phyloP scores from a whole-genome alignment of 495 filamentous ascomycete genomes.

The Aspergillus wentii region DNA sequence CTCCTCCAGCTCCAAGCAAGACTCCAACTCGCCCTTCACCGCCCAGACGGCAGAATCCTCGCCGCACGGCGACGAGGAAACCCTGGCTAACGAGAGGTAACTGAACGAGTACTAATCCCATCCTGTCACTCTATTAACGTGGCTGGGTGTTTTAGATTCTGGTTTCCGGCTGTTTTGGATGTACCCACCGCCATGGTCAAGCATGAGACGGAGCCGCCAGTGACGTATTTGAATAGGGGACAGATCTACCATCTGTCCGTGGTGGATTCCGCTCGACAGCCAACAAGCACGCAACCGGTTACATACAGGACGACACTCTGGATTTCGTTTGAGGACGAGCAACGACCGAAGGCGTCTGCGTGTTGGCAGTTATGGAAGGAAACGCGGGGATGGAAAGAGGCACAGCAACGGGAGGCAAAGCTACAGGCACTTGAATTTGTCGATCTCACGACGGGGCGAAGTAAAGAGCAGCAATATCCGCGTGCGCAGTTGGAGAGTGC shows the following conservation, averaged over 20 bases:
- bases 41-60: too few relatives aligned
- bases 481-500: conserved; percentile 66
- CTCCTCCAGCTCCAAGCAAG: too few relatives aligned
- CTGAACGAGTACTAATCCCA: too few relatives aligned
- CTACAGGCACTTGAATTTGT: conserved; percentile 89
- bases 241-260: conserved; percentile 82
- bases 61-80: too few relatives aligned
- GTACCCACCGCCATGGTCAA: conserved; percentile 96
- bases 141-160: too few relatives aligned
- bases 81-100: too few relatives aligned
- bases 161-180: too few relatives aligned
- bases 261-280: conserved; percentile 51
- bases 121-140: too few relatives aligned
- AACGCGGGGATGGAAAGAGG: conserved; percentile 81
- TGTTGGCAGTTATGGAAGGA: conserved; percentile 98
- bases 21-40: too few relatives aligned
- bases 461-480: too few relatives aligned
- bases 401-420: conserved; percentile 80
- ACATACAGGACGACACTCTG: conserved; percentile 81
- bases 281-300: conserved; percentile 40
- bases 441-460: too few relatives aligned
- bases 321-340: conserved; percentile 88
- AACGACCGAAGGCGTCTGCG: conserved; percentile 68
- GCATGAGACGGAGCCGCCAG: conserved; percentile 75
- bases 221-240: conserved; percentile 96